These are phyloP conservation scores for Ophiostoma novo-ulmi DNA, from an alignment of 2,329 filamentous ascomycete species.

Conservation along the genomic window DNA sequence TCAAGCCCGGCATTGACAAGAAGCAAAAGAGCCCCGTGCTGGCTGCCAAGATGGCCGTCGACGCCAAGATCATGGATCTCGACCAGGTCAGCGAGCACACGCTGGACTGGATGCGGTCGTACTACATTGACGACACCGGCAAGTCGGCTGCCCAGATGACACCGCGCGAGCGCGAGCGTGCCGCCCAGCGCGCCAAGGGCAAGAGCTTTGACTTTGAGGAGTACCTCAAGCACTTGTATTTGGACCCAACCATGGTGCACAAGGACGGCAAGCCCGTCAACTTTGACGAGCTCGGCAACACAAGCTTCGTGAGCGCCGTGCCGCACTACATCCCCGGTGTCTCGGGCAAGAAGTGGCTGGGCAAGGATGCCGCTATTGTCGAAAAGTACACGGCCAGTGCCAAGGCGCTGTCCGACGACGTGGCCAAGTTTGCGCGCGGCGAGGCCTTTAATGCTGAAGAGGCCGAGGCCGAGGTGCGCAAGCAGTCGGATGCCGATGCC, in stretches of 20 bases:
- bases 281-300: constrained; percentile 34
- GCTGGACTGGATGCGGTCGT: constrained; percentile 41
- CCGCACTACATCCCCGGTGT: constrained; percentile 50
- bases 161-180: constrained; percentile 29
- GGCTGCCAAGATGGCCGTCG: constrained; percentile 13
- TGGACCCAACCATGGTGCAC: constrained; percentile 37
- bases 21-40: constrained; percentile 50
- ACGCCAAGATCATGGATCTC: constrained; percentile 54
- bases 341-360: constrained; percentile 27
- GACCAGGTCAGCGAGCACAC: constrained; percentile 59
- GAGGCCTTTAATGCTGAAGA: neutral
- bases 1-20: constrained; percentile 74
- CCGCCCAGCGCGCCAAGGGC: constrained; percentile 30
- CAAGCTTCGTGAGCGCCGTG: constrained; percentile 47
- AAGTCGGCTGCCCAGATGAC: constrained; percentile 28
- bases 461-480: constrained; percentile 14
- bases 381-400: constrained; percentile 1
- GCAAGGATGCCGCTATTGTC: constrained; percentile 13
- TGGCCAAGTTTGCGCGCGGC: constrained; percentile 10
- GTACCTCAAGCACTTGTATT: constrained; percentile 33
- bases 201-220: constrained; percentile 15
- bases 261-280: constrained; percentile 29
- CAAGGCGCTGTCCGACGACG: constrained; percentile 15
- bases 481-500: constrained; percentile 42
- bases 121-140: constrained; percentile 27